Conservation (phyloP, 768 basidiomycete species). For the Pleurotus eryngii region DNA sequence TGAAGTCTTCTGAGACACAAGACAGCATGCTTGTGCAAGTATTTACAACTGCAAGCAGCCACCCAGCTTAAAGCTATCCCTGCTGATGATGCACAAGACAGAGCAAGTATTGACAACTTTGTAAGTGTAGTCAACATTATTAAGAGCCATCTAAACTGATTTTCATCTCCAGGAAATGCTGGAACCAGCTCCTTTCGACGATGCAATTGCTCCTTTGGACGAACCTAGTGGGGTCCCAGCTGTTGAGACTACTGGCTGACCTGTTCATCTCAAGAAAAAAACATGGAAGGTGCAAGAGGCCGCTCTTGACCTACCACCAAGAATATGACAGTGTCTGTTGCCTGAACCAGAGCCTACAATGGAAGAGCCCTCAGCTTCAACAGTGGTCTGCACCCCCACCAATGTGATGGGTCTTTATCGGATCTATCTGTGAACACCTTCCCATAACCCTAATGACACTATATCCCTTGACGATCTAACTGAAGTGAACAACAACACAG, state of each 20-base stretch:
- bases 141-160: background rate
- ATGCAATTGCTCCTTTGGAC: background rate
- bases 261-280: background rate
- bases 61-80: background rate
- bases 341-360: background rate
- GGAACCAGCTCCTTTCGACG: background rate
- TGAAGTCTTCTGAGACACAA: background rate
- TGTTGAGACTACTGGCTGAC: background rate
- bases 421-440: background rate
- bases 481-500: slow-evolving; percentile 11
- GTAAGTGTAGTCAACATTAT: background rate
- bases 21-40: background rate
- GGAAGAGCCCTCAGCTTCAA: background rate
- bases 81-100: background rate
- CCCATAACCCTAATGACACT: slow-evolving; percentile 9
- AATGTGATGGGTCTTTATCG: slow-evolving; percentile 6
- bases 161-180: background rate
- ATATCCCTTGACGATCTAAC: no score
- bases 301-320: background rate
- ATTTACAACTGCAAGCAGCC: background rate
- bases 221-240: background rate
- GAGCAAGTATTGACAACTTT: background rate
- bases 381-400: slow-evolving; percentile 3
- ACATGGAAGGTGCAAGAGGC: background rate
- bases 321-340: background rate